Evolutionary conservation across 345 rosid genomes (phyloP).

Genomic region (Rubroshorea leprosula): DNA sequence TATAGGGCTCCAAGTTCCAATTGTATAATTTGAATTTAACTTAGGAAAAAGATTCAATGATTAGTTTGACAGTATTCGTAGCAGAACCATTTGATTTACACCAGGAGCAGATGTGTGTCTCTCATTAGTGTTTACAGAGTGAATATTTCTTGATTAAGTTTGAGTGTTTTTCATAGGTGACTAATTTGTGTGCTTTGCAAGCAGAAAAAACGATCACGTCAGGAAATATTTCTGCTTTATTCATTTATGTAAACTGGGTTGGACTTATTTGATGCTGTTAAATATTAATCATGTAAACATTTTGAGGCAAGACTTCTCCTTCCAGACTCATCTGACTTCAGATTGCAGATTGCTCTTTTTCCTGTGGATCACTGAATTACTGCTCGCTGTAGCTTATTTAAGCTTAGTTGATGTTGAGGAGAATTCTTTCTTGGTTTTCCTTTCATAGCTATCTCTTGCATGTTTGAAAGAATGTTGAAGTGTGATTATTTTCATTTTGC

Average conservation of each 20-base stretch:
- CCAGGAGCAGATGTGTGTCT: too few species aligned
- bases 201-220: too few species aligned
- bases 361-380: background rate
- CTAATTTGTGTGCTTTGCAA: background rate
- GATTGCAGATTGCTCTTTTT: background rate
- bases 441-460: background rate
- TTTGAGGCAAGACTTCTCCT: too few species aligned
- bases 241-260: too few species aligned
- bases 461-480: slow-evolving; percentile 1
- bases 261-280: too few species aligned
- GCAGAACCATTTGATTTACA: background rate
- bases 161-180: background rate
- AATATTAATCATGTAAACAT: too few species aligned
- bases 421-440: background rate
- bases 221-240: too few species aligned
- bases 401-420: background rate
- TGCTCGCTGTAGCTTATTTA: background rate
- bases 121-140: too few species aligned
- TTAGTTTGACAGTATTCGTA: background rate
- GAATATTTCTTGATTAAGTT: background rate
- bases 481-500: slow-evolving; percentile 1
- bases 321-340: too few species aligned
- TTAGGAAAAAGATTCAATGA: background rate
- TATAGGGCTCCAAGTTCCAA: background rate
- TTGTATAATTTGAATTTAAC: background rate